Percentiles rank a stretch among this genome's conserved stretches.
Conservation (phyloP, 2,329 filamentous ascomycete genomes). For the Ophiostoma perfectum region DNA sequence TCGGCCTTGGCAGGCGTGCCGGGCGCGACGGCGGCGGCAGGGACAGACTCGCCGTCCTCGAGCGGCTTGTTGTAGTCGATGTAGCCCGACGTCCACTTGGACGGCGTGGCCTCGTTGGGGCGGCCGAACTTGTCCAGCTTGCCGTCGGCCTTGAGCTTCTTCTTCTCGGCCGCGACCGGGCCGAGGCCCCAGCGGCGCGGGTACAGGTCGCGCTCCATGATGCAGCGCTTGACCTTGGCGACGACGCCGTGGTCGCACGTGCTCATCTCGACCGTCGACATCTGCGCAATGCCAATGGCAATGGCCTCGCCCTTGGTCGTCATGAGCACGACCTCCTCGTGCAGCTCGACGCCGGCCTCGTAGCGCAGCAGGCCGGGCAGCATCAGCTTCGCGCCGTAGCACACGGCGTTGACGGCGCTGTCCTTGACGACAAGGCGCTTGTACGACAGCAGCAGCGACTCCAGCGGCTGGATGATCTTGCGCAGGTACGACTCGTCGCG, state of each 20-base stretch:
- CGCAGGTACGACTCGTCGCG: constrained; percentile 90
- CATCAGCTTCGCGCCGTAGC: constrained; percentile 99
- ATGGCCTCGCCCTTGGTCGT: constrained; percentile 99
- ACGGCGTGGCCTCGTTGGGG: constrained; percentile 84
- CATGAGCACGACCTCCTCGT: constrained; percentile 97
- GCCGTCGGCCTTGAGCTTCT: constrained; percentile 98
- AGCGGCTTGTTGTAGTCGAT: constrained; percentile 71
- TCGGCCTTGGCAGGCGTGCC: constrained; percentile 31
- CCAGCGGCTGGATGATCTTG: constrained; percentile 83
- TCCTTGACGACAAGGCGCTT: constrained; percentile 98
- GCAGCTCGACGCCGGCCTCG: constrained; percentile 54
- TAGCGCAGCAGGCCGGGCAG: constrained; percentile 92
- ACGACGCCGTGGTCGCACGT: constrained; percentile 97
- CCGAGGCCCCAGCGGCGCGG: constrained; percentile 94
- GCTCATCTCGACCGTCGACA: constrained; percentile 95
- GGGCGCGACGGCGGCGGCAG: constrained; percentile 36
- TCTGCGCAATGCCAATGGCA: constrained; percentile 90
- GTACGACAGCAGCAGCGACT: constrained; percentile 86
- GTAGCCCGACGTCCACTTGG: constrained; percentile 89
- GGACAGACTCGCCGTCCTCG: constrained; percentile 33
- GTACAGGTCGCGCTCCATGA: constrained; percentile 99
- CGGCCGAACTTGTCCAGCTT: constrained; percentile 98
- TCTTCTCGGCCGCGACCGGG: constrained; percentile 91
- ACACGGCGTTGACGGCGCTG: constrained; percentile 91
- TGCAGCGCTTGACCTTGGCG: constrained; percentile 98